A percentile compares a stretch with the other conserved stretches of the same genome.
These are phyloP conservation scores for Sphaerulina musiva DNA, from an alignment of 2,329 filamentous ascomycete genomes.

Conservation along the genomic window DNA sequence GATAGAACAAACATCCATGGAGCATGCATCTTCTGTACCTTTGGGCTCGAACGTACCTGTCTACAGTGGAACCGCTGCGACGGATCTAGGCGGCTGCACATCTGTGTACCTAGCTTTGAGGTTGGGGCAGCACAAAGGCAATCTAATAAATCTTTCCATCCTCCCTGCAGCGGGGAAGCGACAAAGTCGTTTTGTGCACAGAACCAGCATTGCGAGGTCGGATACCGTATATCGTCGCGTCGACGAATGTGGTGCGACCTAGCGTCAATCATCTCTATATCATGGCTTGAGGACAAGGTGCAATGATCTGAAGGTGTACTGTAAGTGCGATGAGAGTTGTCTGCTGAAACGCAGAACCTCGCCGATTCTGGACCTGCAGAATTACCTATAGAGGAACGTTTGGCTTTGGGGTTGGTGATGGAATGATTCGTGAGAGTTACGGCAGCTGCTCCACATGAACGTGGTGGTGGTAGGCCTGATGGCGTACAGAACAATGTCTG, in stretches of 20 bases:
- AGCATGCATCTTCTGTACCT: neutral
- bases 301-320: too few relatives aligned
- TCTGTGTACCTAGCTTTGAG: slow-evolving; percentile 4
- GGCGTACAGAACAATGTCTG: slow-evolving; percentile 1
- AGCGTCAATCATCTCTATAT: neutral
- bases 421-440: slow-evolving; percentile 4
- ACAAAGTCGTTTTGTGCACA: slow-evolving; percentile 7
- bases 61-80: slow-evolving; percentile 6
- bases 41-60: neutral
- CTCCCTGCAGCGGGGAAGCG: neutral
- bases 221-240: neutral
- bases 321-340: too few relatives aligned
- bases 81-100: slow-evolving; percentile 9
- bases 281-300: neutral
- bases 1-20: neutral
- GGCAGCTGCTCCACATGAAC: slow-evolving; percentile 5
- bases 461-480: neutral
- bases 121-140: slow-evolving; percentile 10
- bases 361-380: neutral
- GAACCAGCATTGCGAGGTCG: slow-evolving; percentile 5
- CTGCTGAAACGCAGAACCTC: neutral
- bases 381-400: neutral
- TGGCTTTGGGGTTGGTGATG: neutral
- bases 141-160: neutral
- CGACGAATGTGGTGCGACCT: neutral